Base-by-base conservation (phyloP, 192 early-diverging fungal species). In the Coemansia sp. region DNA sequence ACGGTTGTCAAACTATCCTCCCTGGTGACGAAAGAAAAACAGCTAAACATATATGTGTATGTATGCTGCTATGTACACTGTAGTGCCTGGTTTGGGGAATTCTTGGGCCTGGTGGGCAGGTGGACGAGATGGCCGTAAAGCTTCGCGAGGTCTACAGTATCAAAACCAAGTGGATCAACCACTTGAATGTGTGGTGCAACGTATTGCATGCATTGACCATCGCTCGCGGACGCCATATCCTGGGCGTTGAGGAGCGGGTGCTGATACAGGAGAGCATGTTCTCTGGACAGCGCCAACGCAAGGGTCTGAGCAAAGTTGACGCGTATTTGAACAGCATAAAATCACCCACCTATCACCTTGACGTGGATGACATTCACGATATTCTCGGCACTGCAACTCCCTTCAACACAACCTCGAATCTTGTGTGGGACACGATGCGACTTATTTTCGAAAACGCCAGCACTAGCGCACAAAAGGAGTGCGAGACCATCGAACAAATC, bases 231-330 rank as follows among this genome's bases (percentile, higher is more conserved):
- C 59, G 75, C 4, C 63, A 79, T 40, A 69, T 79, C n/a, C 67
- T 72, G 10, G 42, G 56, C 11, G 70, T 69, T 13, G 70, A 79
- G 2, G 75, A 79, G 45, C 75, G 75, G 28, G 53, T 65, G 10
- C 54, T 79, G n/a, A 63, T 79, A 22, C 75, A 79, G n/a, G 75
- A 79, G 47, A 72, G 70, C 64, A 72, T 72, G 75, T 79, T 79
- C 60, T 64, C 75, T 6, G 75, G 75, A 0, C 66, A 69, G 57
- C 65, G 75, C 0, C 75, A 79, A 40, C 62, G 70, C 36, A 64
- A 56, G 11, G 75, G 75, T 0, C 42, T 72, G 57, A 72, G 54
- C 65, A 79, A 61, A 37, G 75, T 72, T 11, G 75, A 79, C 53
- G 55, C 59, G 17, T 79, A 72, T 37, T 23, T 72, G 50, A 15